Evolutionary conservation across 2,329 filamentous ascomycete species (phyloP), one percentile per base, ranked within the genome.

Genomic region (Ceratocystis colombiana): DNA sequence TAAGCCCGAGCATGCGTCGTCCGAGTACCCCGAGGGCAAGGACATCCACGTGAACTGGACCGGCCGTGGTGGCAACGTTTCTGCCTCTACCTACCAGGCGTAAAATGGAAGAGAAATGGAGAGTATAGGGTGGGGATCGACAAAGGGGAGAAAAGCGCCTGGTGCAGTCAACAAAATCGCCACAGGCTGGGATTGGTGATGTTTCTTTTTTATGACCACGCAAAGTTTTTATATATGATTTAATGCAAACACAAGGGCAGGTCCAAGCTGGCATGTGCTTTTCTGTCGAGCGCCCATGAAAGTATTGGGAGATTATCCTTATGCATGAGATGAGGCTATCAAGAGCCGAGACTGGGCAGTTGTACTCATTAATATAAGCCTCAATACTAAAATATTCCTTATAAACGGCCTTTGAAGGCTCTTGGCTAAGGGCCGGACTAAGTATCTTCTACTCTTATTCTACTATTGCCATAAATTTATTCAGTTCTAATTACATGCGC

Each of bases 31-130:
- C 71, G 85, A 82, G 72, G 90, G 87, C 77, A 81, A 91, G 80
- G 86, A 97, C 78, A 94, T 93, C 76, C 94, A 99, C 85, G 91
- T 97, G 78, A 99, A 99, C 89, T 99, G 94, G 94, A 99, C 94
- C 72, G 94, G 94, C 74, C 89, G 94, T 77, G 94, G 94, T 76
- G 94, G 94, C 75, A 94, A 97, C 76, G 89, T 99, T 71, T 96
- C 91, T 72, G 94, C 94, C 73, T 96, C 92, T 64, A 97, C 92
- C 72, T 99, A 99, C 84, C 89, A 91, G 80, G 94, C 90, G 82
- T 97, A 95, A 83, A 67, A 1, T 15, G 37, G 10, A 12, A 2
- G 37, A 41, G 37, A 41, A 41, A 41, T 15, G 37, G 37, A 15
- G 37, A 41, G 10, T 41, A 41, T 4, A 41, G 37, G 37, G 15